These are phyloP conservation scores for Thermothelomyces thermophilus DNA, from an alignment of 2,329 filamentous ascomycete species.

Conservation along the genomic window DNA sequence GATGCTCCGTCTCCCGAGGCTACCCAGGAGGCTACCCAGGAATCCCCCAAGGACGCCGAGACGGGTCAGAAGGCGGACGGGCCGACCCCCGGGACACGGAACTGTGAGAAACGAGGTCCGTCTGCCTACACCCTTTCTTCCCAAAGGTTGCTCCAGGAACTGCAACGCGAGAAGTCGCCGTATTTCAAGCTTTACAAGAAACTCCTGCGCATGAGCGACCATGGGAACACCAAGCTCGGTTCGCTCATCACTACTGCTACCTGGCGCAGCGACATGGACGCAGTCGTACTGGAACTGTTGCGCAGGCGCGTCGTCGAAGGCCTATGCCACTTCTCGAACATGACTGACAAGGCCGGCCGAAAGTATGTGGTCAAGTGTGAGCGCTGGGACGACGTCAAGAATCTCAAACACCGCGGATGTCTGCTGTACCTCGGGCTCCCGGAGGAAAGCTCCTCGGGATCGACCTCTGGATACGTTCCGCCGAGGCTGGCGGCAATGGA, in stretches of 20 bases:
- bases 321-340: constrained; percentile 35
- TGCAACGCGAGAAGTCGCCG: constrained; percentile 15
- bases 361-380: constrained; percentile 38
- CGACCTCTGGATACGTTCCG: constrained; percentile 14
- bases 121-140: constrained; percentile 30
- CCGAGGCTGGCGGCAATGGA: constrained; percentile 42
- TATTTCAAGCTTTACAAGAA: constrained; percentile 18
- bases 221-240: constrained; percentile 7
- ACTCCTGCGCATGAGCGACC: constrained; percentile 15
- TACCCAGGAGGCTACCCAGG: not conserved
- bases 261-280: constrained; percentile 52
- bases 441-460: constrained; percentile 2
- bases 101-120: constrained; percentile 21
- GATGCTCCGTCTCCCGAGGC: too few relatives aligned
- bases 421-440: constrained; percentile 38
- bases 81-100: not conserved
- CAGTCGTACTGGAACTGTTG: constrained; percentile 45
- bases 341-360: constrained; percentile 27
- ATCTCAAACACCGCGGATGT: constrained; percentile 37
- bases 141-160: constrained; percentile 28
- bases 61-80: not conserved
- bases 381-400: constrained; percentile 39
- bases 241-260: constrained; percentile 23
- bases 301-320: constrained; percentile 41
- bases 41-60: not conserved